Base-by-base conservation (phyloP, 75 land plant genomes). In the Picea glauca region DNA sequence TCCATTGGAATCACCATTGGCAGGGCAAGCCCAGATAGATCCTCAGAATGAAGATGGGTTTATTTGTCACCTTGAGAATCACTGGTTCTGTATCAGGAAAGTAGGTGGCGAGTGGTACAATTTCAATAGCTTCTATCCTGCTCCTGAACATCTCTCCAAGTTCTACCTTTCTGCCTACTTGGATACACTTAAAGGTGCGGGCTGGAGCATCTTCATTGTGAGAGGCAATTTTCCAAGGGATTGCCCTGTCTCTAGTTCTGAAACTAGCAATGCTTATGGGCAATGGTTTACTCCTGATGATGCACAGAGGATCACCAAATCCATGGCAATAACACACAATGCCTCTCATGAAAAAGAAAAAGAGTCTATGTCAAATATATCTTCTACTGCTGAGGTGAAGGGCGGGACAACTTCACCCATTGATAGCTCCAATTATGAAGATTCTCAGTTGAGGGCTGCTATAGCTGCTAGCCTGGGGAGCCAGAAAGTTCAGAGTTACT, bases 181-280 rank as follows among this genome's bases (percentile, higher is more conserved):
- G 6, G 94, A 92, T 74, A 74, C 91, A 2, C 87, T 96, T 40
- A 89, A 87, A 62, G 89, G 88, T 72, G 81, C 58, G 8, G 94
- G 97, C n/a, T 96, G 97, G 99, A 92, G 94, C 83, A 94, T 96
- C 30, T 96, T 96, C 79, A 72, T 90, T 38, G 97, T 96, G n/a
- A 83, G 91, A 63, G 97, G 99, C 30, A 84, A 91, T 72, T 91
- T 96, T 60, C 99, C 99, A 11, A 86, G 64, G 33, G 96, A 93
- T 62, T 92, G 89, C 58, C 87, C 90, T 26, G 81, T 85, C 50
- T 70, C 85, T 5, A 75, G 81, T 35, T 89, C 88, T 32, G 89
- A 85, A 58, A 76, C 81, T 62, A 84, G 87, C 18, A 85, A 90
- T 80, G 88, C 85, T 5, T 92, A 78, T 84, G 96, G 96, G 32